Conservation (phyloP, 2,329 filamentous ascomycete species). For the Stachybotrys chartarum region DNA sequence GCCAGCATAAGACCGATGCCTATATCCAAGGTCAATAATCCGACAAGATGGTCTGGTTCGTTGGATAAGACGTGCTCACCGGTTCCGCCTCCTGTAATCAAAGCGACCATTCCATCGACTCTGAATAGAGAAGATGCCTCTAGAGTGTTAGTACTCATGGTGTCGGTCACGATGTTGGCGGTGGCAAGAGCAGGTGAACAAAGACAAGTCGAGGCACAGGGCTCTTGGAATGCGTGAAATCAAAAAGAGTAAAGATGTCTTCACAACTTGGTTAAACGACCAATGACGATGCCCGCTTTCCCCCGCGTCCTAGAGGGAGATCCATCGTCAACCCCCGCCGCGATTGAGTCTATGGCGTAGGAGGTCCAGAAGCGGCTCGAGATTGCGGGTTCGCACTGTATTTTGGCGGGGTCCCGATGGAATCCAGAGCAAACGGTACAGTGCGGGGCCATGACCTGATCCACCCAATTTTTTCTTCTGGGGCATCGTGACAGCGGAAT, state of each 20-base stretch:
- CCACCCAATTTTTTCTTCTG: background rate
- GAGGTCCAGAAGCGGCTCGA: background rate
- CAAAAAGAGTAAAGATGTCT: no score
- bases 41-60: background rate
- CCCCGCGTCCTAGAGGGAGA: background rate
- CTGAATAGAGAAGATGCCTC: conserved; percentile 1
- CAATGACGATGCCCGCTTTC: no score
- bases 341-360: background rate
- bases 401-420: no score
- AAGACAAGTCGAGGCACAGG: no score
- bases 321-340: background rate
- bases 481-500: background rate
- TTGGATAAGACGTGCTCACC: background rate
- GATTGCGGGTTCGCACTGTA: no score
- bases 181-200: no score
- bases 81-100: conserved; percentile 1
- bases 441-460: background rate
- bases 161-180: no score
- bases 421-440: no score
- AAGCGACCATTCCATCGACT: background rate
- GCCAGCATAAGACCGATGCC: conserved; percentile 56
- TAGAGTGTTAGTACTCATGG: background rate
- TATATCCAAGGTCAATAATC: conserved; percentile 10
- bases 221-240: no score
- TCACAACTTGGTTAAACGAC: no score